These are phyloP conservation scores for Lolium perenne DNA, from an alignment of 176 grass and related monocot species.

Conservation along the genomic window DNA sequence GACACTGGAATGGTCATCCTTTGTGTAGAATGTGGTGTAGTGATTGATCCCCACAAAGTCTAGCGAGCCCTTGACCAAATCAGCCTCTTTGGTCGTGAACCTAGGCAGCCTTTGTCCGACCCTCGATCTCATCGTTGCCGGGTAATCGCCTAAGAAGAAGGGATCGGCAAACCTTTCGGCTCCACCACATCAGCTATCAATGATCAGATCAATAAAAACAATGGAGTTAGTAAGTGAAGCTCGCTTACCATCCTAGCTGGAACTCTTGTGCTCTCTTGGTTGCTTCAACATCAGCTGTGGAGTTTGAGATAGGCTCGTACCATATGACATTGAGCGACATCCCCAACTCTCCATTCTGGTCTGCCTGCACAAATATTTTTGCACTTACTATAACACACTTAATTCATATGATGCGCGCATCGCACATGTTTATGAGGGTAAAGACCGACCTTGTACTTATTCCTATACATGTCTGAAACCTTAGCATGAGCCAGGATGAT, in stretches of 20 bases:
- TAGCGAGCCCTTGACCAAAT: constrained; percentile 66
- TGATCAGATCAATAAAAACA: not conserved
- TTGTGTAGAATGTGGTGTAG: constrained; percentile 76
- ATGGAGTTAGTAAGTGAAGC: not conserved
- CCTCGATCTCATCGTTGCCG: constrained; percentile 65
- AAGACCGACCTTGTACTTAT: constrained; percentile 59
- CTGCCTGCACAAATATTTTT: constrained; percentile 40
- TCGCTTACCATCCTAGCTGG: constrained; percentile 67
- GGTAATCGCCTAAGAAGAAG: constrained; percentile 80
- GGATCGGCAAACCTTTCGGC: constrained; percentile 73
- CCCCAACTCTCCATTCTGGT: constrained; percentile 61
- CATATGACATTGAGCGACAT: constrained; percentile 80
- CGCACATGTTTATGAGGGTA: not conserved
- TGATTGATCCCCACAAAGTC: constrained; percentile 83
- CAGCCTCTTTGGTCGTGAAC: constrained; percentile 55
- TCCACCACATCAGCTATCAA: not conserved
- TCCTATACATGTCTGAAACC: constrained; percentile 61
- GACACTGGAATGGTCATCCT: constrained; percentile 47
- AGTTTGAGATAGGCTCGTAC: constrained; percentile 64
- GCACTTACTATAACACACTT: not conserved
- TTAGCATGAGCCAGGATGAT: constrained; percentile 65
- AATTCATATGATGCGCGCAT: not conserved
- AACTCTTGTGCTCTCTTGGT: constrained; percentile 84
- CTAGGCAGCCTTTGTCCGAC: constrained; percentile 57
- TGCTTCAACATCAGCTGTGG: constrained; percentile 53